These are phyloP conservation scores for Ilyonectria mors-panacis DNA, from an alignment of 2,329 filamentous ascomycete species.

Conservation along the genomic window DNA sequence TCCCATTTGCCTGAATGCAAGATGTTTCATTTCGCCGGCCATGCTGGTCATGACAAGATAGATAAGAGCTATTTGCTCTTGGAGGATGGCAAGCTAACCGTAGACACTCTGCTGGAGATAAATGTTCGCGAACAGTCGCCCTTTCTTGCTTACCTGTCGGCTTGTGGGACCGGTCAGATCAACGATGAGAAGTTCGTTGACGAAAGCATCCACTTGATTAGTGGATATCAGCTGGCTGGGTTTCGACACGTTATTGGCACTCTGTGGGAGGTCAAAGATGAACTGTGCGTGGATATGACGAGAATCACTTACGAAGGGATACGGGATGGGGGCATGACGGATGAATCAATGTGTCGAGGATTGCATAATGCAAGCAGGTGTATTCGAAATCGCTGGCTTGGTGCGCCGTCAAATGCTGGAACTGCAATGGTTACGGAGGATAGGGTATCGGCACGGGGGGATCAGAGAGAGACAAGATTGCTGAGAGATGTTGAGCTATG, in stretches of 20 bases:
- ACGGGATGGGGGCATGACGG: not conserved
- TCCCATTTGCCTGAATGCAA: conserved; percentile 40
- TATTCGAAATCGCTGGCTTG: conserved; percentile 6
- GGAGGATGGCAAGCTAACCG: conserved; percentile 25
- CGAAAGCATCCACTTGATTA: conserved; percentile 55
- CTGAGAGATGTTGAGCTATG: too few species aligned
- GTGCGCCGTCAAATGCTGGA: too few species aligned
- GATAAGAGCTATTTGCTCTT: conserved; percentile 35
- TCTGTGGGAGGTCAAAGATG: conserved; percentile 12
- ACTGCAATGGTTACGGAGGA: too few species aligned
- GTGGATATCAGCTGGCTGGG: conserved; percentile 11
- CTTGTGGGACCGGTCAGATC: conserved; percentile 51
- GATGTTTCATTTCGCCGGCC: conserved; percentile 54
- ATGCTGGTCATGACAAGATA: conserved; percentile 54
- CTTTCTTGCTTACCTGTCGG: conserved; percentile 57
- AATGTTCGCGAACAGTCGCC: conserved; percentile 36
- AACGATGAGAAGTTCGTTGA: conserved; percentile 47
- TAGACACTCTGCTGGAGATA: conserved; percentile 31
- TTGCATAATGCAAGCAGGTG: conserved; percentile 8
- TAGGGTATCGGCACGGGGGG: too few species aligned
- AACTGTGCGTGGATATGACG: not conserved
- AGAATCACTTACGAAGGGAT: conserved; percentile 5
- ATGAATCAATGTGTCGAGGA: conserved; percentile 7
- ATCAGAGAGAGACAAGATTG: too few species aligned
- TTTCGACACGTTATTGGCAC: conserved; percentile 21